A percentile compares a stretch with the other conserved stretches of the same genome.
Evolutionary conservation across 1,139 yeast genomes (phyloP).

Genomic region (Geotrichum citri-aurantii): DNA sequence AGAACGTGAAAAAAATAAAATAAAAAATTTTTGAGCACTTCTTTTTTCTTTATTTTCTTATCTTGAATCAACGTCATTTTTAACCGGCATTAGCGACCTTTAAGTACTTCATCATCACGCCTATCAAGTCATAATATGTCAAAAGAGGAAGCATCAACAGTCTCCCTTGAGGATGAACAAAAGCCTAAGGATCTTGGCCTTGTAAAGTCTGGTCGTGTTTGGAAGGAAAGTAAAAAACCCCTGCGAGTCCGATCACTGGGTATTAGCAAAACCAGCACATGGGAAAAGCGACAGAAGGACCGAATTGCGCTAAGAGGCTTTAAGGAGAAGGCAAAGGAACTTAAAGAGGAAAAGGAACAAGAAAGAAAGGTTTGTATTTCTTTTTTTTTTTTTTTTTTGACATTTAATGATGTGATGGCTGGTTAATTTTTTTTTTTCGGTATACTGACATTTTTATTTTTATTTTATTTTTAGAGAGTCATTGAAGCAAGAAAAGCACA

Average conservation of each 20-base stretch:
- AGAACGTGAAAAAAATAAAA: not conserved
- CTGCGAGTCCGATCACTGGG: conserved; percentile 29
- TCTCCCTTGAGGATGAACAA: not conserved
- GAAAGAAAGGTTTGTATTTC: conserved; percentile 26
- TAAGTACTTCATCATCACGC: not conserved
- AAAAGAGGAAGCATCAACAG: not conserved
- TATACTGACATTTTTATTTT: not conserved
- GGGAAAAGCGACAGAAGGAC: conserved; percentile 35
- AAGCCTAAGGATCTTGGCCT: conserved; percentile 1
- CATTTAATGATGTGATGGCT: too few species aligned
- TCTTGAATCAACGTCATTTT: not conserved
- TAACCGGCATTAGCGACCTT: not conserved
- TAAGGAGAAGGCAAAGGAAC: conserved; percentile 36
- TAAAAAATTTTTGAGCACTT: not conserved
- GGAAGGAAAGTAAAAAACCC: conserved; percentile 37
- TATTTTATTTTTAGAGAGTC: conserved; percentile 7
- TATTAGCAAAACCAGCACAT: conserved; percentile 26
- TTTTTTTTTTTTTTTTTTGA: not conserved
- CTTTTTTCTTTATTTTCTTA: not conserved
- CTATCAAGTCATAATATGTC: not conserved
- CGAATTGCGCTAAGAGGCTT: conserved; percentile 28
- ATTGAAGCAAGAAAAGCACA: conserved; percentile 34
- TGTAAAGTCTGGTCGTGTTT: conserved; percentile 27
- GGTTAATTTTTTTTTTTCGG: not conserved
- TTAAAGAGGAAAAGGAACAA: conserved; percentile 36